A percentile compares a stretch with the other conserved stretches of the same genome.
phyloP scores from a whole-genome alignment of 192 early-diverging fungal species.

The Neocallimastix lanati region DNA sequence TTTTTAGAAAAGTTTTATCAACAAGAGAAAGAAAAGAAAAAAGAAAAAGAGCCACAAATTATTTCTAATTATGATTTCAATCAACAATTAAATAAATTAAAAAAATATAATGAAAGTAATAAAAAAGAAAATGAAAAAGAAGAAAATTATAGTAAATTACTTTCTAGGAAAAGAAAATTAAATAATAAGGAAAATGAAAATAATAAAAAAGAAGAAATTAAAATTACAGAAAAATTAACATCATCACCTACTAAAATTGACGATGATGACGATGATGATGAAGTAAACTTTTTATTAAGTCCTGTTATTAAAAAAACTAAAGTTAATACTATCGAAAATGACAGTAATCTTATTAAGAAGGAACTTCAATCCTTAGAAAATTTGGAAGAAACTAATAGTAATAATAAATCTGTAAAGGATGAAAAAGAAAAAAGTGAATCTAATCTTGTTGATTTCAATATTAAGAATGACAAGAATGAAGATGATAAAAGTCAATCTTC shows the following conservation, averaged over 20 bases:
- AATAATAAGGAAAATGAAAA: neutral
- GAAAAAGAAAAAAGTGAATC: no score
- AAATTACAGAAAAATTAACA: conserved; percentile 1
- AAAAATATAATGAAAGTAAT: neutral
- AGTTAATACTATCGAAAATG: neutral
- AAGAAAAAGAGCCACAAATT: neutral
- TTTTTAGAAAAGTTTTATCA: neutral
- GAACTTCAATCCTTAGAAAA: no score
- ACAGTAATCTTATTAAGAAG: neutral
- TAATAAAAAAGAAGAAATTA: neutral
- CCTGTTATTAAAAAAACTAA: neutral
- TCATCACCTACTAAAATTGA: conserved; percentile 4
- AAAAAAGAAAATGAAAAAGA: neutral
- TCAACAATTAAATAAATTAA: neutral
- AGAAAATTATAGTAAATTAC: neutral
- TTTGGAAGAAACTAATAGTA: no score
- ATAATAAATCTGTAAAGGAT: no score
- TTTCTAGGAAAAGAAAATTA: neutral
- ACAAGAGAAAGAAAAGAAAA: neutral
- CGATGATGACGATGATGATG: conserved; percentile 26
- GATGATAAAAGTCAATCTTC: no score
- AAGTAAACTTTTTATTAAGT: neutral
- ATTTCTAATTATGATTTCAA: neutral
- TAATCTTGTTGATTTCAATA: no score
- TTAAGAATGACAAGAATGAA: no score